These are phyloP conservation scores for Diphasiastrum complanatum DNA, from an alignment of 83 land plant genomes.

Conservation along the genomic window DNA sequence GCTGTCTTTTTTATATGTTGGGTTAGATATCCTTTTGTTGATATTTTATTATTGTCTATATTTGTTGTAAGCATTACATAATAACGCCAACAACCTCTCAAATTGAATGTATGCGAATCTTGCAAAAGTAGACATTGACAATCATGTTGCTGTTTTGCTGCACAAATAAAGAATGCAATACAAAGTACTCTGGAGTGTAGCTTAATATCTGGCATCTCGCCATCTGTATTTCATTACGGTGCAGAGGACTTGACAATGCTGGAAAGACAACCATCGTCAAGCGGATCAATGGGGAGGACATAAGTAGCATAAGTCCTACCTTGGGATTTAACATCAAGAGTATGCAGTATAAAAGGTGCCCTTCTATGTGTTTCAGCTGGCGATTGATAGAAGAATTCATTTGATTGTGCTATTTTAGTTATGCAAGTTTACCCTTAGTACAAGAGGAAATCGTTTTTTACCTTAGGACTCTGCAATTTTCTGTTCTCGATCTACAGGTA, in stretches of 20 bases:
- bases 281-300: slow-evolving; percentile 94
- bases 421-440: neutral
- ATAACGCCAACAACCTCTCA: too few species aligned
- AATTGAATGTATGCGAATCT: too few species aligned
- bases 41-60: too few species aligned
- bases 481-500: slow-evolving; percentile 34
- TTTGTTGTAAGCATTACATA: too few species aligned
- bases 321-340: slow-evolving; percentile 98
- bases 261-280: slow-evolving; percentile 95
- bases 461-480: neutral
- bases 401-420: slow-evolving; percentile 6
- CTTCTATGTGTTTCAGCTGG: neutral
- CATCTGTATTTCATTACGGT: neutral
- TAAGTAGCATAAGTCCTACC: slow-evolving; percentile 91
- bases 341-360: slow-evolving; percentile 75
- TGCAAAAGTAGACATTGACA: too few species aligned
- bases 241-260: slow-evolving; percentile 94
- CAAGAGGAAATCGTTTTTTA: neutral
- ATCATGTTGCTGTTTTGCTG: neutral
- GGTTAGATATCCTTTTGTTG: slow-evolving; percentile 3
- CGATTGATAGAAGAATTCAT: neutral
- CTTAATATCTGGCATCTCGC: neutral
- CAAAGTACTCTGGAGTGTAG: neutral
- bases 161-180: neutral
- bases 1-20: neutral